Base-by-base conservation (phyloP, 2,329 filamentous ascomycete species). In the Colletotrichum sp. region DNA sequence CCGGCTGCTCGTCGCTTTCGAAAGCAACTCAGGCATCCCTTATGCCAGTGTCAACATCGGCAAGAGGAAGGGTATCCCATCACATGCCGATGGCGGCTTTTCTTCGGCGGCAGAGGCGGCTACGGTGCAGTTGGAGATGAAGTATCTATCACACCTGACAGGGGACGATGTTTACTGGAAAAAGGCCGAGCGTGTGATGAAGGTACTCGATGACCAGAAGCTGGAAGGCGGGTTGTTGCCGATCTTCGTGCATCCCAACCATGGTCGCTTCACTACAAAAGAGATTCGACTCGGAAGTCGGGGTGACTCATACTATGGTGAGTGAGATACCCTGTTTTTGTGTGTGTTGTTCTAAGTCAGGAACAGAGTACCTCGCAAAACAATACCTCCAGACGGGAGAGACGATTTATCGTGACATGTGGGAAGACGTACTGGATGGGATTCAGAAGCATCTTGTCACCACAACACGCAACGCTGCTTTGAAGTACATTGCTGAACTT, bases 261-360 rank as follows among this genome's bases (percentile, higher is more conserved):
- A 87, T 15, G 97, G 96, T 69, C 86, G 91, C 66, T 98, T 98
- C 84, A 90, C 91, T 59, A 95, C 95, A 27, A 85, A 91, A 21
- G 98, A 98, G 80, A 96, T 99, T 79, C 94, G 96, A 15, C 88
- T 98, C 21, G 97, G 97, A 38, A 98, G 95, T 81, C 91, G 97
- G 74, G 97, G 96, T 55, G 97, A 98, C 85, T 98, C 95, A 55
- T 99, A 98, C 84, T 98, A 99, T 84, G 69, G 69, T 70, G 24
- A 34, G 62, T 21, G 16, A 31, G 3, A 8, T 47, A 16, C 12
- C 36, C 38, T 43, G 5, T 43, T 5, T 97, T 78, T 43, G 5
- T 43, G 5, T n/a, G 18, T 6, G 1, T 6, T 43, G 2, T 43
- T n/a, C 38, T 43, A 43, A 43, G 3, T n/a, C 9, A 18, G 38